Evolutionary conservation across 78 protist genomes (phyloP).

Genomic region (Protostelium mycophagum): DNA sequence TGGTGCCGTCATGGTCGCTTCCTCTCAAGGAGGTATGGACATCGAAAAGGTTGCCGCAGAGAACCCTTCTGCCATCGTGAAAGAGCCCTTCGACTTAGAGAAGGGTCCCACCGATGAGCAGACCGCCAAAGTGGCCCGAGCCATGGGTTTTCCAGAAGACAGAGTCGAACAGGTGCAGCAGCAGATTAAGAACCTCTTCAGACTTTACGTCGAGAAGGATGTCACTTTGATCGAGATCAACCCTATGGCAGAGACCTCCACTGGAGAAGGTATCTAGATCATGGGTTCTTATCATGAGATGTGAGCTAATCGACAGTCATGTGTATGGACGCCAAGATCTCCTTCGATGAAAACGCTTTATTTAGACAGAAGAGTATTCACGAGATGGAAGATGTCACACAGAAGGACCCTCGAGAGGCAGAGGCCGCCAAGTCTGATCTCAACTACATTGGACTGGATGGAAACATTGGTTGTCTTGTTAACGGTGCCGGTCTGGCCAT

Average conservation of each 20-base stretch:
- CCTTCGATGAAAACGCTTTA: conserved; percentile 96
- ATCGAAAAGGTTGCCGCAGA: conserved; percentile 71
- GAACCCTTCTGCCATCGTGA: conserved; percentile 43
- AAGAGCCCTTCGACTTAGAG: conserved; percentile 38
- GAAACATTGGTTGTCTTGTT: conserved; percentile 98
- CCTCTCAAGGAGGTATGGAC: conserved; percentile 89
- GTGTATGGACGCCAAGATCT: conserved; percentile 92
- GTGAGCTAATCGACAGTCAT: conserved; percentile 14
- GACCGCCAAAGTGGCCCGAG: neutral
- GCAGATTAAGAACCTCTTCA: conserved; percentile 40
- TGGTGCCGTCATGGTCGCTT: conserved; percentile 64
- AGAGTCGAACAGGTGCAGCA: neutral
- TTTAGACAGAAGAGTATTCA: conserved; percentile 92
- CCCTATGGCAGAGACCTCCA: conserved; percentile 88
- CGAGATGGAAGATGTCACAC: conserved; percentile 74
- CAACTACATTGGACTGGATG: conserved; percentile 96
- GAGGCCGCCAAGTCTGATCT: conserved; percentile 87
- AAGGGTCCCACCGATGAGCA: conserved; percentile 28
- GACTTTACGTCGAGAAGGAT: conserved; percentile 36
- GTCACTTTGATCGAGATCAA: conserved; percentile 92
- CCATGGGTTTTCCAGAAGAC: conserved; percentile 1
- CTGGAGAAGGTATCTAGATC: conserved; percentile 41
- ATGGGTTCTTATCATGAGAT: neutral
- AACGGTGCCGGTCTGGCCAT: conserved; percentile 99
- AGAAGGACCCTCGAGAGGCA: conserved; percentile 91